These are phyloP conservation scores for Aureobasidium sp. DNA, from an alignment of 2,329 filamentous ascomycete species.

Conservation along the genomic window DNA sequence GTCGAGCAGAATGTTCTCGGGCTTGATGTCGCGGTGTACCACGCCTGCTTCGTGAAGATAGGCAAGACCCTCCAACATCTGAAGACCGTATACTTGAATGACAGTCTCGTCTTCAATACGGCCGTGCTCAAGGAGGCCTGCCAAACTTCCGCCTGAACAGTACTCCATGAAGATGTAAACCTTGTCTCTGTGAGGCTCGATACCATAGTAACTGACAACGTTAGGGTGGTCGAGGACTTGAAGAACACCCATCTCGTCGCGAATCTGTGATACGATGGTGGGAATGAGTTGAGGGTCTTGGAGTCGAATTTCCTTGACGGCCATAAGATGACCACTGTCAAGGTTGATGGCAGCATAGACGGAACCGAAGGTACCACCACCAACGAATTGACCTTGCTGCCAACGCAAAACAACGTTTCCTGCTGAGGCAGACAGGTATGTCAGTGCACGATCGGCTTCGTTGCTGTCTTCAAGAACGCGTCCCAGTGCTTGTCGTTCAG, in stretches of 20 bases:
- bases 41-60: slow-evolving; percentile 91
- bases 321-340: slow-evolving; percentile 93
- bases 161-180: slow-evolving; percentile 99
- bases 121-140: slow-evolving; percentile 83
- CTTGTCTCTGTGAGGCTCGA: slow-evolving; percentile 95
- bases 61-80: slow-evolving; percentile 85
- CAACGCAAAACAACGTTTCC: slow-evolving; percentile 94
- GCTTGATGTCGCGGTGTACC: slow-evolving; percentile 95
- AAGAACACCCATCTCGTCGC: slow-evolving; percentile 93
- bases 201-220: slow-evolving; percentile 94
- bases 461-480: slow-evolving; percentile 89
- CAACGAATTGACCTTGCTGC: slow-evolving; percentile 98
- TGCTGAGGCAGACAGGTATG: slow-evolving; percentile 85
- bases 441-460: slow-evolving; percentile 89
- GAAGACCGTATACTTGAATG: slow-evolving; percentile 91
- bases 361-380: slow-evolving; percentile 92
- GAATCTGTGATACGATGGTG: slow-evolving; percentile 85
- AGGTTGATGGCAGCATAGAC: slow-evolving; percentile 97
- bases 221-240: slow-evolving; percentile 96
- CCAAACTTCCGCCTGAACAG: slow-evolving; percentile 88
- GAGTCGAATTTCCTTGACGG: slow-evolving; percentile 94
- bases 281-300: slow-evolving; percentile 96
- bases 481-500: slow-evolving; percentile 79
- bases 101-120: slow-evolving; percentile 97
- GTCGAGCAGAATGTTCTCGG: slow-evolving; percentile 92